phyloP scores from a whole-genome alignment of 345 rosid genomes.

The Balakata baccata region DNA sequence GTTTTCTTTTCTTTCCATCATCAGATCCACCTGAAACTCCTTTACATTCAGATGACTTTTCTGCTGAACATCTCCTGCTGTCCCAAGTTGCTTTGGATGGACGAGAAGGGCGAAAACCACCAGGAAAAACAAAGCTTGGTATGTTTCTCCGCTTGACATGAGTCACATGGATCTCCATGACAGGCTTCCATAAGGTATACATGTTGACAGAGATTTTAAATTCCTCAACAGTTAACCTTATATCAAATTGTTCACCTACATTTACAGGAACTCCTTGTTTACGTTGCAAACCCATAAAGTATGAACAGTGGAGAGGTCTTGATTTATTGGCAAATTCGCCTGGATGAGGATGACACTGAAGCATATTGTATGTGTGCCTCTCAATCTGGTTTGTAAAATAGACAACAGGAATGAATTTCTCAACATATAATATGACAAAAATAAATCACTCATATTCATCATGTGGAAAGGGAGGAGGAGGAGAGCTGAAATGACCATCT shows the following conservation, averaged over 20 bases:
- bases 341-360: constrained; percentile 94
- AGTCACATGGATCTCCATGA: constrained; percentile 77
- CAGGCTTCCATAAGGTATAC: constrained; percentile 61
- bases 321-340: constrained; percentile 72
- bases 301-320: constrained; percentile 62
- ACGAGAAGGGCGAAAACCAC: constrained; percentile 72
- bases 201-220: constrained; percentile 64
- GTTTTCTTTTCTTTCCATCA: constrained; percentile 62
- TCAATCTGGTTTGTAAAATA: constrained; percentile 57
- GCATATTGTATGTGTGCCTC: constrained; percentile 77
- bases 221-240: constrained; percentile 85
- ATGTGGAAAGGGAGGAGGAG: neutral
- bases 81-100: constrained; percentile 72
- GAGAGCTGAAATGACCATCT: neutral
- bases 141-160: constrained; percentile 69
- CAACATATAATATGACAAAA: no score
- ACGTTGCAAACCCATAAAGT: constrained; percentile 96
- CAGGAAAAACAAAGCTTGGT: constrained; percentile 82
- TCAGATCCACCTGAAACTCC: constrained; percentile 54
- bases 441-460: neutral
- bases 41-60: constrained; percentile 49
- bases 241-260: constrained; percentile 81
- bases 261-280: constrained; percentile 78
- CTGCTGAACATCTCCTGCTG: constrained; percentile 43
- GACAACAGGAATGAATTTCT: constrained; percentile 21